Evolutionary conservation across 73 alveolate genomes (phyloP), one percentile per base, ranked within the genome.

Genomic region (Paramecium sonneborni): DNA sequence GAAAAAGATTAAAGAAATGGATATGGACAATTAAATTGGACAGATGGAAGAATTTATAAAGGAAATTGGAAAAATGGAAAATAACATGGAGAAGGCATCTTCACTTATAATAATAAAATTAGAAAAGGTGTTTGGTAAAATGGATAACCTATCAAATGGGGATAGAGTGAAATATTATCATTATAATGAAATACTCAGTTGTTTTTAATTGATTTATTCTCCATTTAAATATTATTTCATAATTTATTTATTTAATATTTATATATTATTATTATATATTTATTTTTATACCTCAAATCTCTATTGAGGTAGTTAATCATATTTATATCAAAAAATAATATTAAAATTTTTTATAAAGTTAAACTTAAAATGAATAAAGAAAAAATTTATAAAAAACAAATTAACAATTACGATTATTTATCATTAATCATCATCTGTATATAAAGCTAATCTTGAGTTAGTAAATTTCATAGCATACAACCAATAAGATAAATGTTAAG

Each of bases 341-440:
- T 1, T 52, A 52, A 9, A 35, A 35, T 35, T 35, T 35, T 4
- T 4, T 35, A 2, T 35, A 6, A 6, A 35, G n/a, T n/a, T 0
- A 11, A 48, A 48, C 15, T 3, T 48, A 48, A 14, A 18, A 52
- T 15, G 34, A 52, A 52, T 52, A 15, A 21, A 6, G 20, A 44
- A 44, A 11, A 5, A 52, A 18, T 84, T 21, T 6, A 44, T 30
- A 28, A 28, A 32, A n/a, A 30, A 32, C 58, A 55, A 30, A 43
- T 85, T 52, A 44, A 43, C 28, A 62, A 62, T 62, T 62, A 62
- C 24, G 44, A 30, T 62, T 30, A 62, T 62, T 26, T 30, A 62
- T 62, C 84, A 62, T 62, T 62, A 88, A 32, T 88, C 94, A 39
- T 88, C 94, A 68, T 88, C 94, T 88, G 94, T 82, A 52, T 70